These are phyloP conservation scores for Ceratocystis colombiana DNA, from an alignment of 2,329 filamentous ascomycete species.

Conservation along the genomic window DNA sequence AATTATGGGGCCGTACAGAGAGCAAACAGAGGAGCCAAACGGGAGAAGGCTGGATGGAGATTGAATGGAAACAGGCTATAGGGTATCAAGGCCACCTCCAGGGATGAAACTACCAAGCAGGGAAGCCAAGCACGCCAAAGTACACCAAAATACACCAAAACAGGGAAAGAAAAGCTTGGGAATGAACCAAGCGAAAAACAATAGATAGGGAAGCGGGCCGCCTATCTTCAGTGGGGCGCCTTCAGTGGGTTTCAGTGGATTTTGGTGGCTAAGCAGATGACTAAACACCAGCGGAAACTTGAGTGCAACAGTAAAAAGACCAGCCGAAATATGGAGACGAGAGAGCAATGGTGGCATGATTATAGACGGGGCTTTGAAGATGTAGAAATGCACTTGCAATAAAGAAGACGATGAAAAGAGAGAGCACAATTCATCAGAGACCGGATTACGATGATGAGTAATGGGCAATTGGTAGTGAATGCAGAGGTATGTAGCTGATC, in stretches of 20 bases:
- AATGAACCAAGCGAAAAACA: too few species aligned
- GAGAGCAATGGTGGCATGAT: not conserved
- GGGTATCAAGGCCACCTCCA: not conserved
- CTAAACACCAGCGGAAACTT: not conserved
- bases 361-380: not conserved
- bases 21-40: not conserved
- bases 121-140: not conserved
- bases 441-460: not conserved
- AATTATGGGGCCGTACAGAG: not conserved
- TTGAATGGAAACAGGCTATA: not conserved
- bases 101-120: not conserved
- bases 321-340: not conserved
- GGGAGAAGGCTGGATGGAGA: not conserved
- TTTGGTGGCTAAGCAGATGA: conserved; percentile 1
- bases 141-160: not conserved
- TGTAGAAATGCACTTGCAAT: not conserved
- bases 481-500: too few species aligned
- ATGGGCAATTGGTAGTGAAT: not conserved
- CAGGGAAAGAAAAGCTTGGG: not conserved
- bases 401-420: not conserved
- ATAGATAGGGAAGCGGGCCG: conserved; percentile 1
- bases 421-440: not conserved
- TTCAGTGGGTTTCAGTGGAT: not conserved
- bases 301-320: not conserved
- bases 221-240: not conserved